phyloP scores from a whole-genome alignment of 2,329 filamentous ascomycete species.

The Arthrinium puccinioides region DNA sequence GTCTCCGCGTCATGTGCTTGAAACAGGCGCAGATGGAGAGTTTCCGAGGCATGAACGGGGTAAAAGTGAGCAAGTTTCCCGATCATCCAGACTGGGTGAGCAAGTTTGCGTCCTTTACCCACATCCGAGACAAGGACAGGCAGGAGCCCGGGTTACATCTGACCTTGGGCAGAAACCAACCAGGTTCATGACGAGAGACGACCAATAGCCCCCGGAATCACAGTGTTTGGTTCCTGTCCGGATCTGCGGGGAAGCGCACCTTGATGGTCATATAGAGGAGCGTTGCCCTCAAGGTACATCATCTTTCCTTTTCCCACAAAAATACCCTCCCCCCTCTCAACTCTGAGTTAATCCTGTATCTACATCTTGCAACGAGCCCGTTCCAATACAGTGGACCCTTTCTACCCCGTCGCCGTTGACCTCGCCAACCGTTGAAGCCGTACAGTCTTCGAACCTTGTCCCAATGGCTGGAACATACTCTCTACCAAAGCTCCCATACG shows the following conservation, averaged over 20 bases:
- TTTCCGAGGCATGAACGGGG: no score
- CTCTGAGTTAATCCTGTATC: neutral
- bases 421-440: no score
- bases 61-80: conserved; percentile 4
- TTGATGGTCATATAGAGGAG: neutral
- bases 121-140: neutral
- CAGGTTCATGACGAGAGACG: neutral
- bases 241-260: neutral
- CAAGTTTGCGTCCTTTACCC: conserved; percentile 21
- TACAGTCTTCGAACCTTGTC: no score
- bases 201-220: neutral
- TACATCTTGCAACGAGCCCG: neutral
- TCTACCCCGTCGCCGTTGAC: neutral
- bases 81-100: conserved; percentile 12
- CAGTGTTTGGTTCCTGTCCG: neutral
- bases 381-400: no score
- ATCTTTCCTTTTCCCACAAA: neutral
- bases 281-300: conserved; percentile 1
- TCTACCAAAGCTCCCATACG: conserved; percentile 52
- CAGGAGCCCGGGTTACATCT: neutral
- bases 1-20: no score
- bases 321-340: neutral
- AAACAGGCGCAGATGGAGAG: no score
- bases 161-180: neutral
- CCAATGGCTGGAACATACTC: conserved; percentile 11